Conservation (phyloP, 768 basidiomycete species). For the Sistotremastrum suecicum region DNA sequence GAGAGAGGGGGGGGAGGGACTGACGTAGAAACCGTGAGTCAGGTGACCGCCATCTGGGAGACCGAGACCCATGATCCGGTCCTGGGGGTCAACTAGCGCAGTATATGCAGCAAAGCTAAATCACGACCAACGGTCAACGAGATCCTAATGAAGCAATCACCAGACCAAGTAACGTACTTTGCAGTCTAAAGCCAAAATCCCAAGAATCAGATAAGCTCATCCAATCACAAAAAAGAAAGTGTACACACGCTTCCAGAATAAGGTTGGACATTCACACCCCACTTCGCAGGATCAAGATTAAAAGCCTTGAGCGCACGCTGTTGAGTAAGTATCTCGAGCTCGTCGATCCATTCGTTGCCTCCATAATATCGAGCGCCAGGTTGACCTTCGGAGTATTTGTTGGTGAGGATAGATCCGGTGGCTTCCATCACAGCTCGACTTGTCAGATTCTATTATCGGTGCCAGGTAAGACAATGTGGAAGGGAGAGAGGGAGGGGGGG, state of each 20-base stretch:
- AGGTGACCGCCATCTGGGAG: slow-evolving; percentile 96
- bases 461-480: not conserved
- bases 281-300: slow-evolving; percentile 81
- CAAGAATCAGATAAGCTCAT: slow-evolving; percentile 7
- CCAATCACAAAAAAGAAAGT: slow-evolving; percentile 1
- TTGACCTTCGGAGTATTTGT: slow-evolving; percentile 99
- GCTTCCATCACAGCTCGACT: slow-evolving; percentile 94
- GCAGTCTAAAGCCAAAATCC: slow-evolving; percentile 44
- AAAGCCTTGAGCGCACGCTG: slow-evolving; percentile 93
- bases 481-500: slow-evolving; percentile 10
- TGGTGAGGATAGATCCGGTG: slow-evolving; percentile 95
- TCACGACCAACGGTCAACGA: slow-evolving; percentile 5
- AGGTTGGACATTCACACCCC: slow-evolving; percentile 99
- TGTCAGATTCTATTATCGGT: slow-evolving; percentile 68
- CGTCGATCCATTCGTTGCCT: slow-evolving; percentile 96
- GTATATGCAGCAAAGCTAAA: slow-evolving; percentile 90
- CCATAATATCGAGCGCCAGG: slow-evolving; percentile 96
- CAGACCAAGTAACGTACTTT: slow-evolving; percentile 40
- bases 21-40: slow-evolving; percentile 92
- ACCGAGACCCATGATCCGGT: slow-evolving; percentile 97
- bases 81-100: slow-evolving; percentile 90
- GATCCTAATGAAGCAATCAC: not conserved
- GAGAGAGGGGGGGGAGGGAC: slow-evolving; percentile 14
- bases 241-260: slow-evolving; percentile 79
- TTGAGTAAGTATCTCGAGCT: slow-evolving; percentile 88